A percentile compares a stretch with the other conserved stretches of the same genome.
Conservation (phyloP, 768 basidiomycete genomes). For the Naganishia friedmannii region DNA sequence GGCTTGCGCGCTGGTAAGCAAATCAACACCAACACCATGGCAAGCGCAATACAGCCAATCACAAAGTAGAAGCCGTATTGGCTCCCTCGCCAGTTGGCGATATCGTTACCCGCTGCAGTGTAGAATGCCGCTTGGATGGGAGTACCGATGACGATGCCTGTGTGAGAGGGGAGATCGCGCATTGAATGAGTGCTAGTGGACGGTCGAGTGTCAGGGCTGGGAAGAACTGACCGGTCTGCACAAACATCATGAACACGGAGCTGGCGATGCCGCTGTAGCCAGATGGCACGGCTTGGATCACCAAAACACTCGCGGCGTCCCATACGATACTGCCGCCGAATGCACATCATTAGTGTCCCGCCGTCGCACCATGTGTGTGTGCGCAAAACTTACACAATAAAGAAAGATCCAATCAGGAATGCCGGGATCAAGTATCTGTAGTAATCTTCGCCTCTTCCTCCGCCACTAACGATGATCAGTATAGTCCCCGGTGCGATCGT, state of each 20-base stretch:
- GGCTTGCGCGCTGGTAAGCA: no score
- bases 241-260: neutral
- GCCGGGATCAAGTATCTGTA: neutral
- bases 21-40: no score
- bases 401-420: neutral
- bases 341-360: no score
- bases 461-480: neutral
- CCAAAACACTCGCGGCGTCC: neutral
- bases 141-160: neutral
- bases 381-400: no score
- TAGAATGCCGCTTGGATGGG: constrained; percentile 2
- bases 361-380: no score
- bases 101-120: neutral
- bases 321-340: no score
- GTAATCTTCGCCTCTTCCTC: neutral
- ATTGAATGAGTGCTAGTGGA: no score
- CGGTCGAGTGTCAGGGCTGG: neutral
- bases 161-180: no score
- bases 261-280: neutral
- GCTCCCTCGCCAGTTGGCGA: neutral
- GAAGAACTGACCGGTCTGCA: neutral
- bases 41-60: neutral
- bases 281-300: neutral
- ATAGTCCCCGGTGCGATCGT: neutral
- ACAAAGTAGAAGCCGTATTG: constrained; percentile 1